Evolutionary conservation across 371 early-diverging fungal species (phyloP).

Genomic region (Catenaria anguillulae): DNA sequence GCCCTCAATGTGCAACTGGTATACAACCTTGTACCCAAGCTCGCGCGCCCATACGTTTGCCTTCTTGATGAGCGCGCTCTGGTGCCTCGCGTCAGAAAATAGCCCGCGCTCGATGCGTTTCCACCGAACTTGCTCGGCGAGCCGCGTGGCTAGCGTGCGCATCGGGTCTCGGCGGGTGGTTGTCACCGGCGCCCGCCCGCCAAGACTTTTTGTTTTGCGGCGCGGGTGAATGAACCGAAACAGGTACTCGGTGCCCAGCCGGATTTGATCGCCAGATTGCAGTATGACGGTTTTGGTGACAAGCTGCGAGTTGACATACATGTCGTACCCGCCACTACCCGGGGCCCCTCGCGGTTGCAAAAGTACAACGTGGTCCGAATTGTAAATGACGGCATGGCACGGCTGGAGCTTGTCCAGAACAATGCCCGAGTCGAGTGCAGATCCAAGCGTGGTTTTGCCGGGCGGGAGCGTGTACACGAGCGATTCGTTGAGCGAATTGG

Average conservation of each 20-base stretch:
- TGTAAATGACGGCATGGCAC: neutral
- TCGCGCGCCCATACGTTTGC: slow-evolving; percentile 74
- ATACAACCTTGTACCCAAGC: slow-evolving; percentile 54
- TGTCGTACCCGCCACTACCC: slow-evolving; percentile 12
- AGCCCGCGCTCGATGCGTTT: slow-evolving; percentile 47
- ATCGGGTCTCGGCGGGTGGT: neutral
- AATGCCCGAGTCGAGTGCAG: neutral
- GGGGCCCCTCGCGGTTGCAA: slow-evolving; percentile 37
- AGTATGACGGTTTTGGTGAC: neutral
- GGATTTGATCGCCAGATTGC: slow-evolving; percentile 19
- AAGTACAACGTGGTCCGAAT: slow-evolving; percentile 35
- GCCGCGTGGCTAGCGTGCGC: slow-evolving; percentile 14
- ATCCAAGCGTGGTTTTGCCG: slow-evolving; percentile 57
- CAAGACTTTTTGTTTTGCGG: neutral
- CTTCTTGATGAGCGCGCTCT: slow-evolving; percentile 61
- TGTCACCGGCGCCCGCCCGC: neutral
- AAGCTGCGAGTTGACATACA: slow-evolving; percentile 58
- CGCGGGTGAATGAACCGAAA: slow-evolving; percentile 63
- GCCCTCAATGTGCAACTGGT: slow-evolving; percentile 69
- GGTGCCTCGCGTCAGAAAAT: slow-evolving; percentile 57
- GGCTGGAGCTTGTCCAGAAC: slow-evolving; percentile 2
- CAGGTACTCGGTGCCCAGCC: slow-evolving; percentile 30
- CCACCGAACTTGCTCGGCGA: slow-evolving; percentile 27
- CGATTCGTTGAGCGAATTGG: slow-evolving; percentile 71
- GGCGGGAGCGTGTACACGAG: slow-evolving; percentile 70